Conservation (phyloP, 345 rosid species). For the Angophora floribunda region DNA sequence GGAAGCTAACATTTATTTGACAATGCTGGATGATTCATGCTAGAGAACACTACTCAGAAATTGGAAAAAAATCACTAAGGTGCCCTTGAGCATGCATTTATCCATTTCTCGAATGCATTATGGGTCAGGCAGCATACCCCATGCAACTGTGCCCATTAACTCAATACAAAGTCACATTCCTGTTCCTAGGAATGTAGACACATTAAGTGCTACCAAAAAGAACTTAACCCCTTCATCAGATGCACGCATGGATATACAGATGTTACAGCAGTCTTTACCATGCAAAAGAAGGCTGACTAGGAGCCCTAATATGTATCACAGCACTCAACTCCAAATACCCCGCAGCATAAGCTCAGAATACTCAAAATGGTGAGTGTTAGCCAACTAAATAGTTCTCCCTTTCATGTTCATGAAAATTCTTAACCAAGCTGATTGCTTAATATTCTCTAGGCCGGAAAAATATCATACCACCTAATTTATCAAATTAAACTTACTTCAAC, state of each 20-base stretch:
- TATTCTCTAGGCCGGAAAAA: not conserved
- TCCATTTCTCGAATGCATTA: not conserved
- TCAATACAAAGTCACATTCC: not conserved
- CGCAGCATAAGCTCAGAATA: not conserved
- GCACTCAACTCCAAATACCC: not conserved
- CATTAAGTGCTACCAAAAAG: not conserved
- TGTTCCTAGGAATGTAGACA: not conserved
- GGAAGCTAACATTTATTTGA: not conserved
- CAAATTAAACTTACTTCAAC: not conserved
- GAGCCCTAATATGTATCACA: not conserved
- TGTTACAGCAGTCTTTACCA: not conserved
- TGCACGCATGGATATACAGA: not conserved
- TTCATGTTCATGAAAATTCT: not conserved
- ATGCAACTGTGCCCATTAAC: not conserved
- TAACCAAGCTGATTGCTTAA: not conserved
- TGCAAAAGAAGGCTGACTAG: not conserved
- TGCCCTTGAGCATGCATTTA: too few species aligned
- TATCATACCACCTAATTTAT: not conserved
- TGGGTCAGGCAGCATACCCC: not conserved
- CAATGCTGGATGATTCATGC: not conserved
- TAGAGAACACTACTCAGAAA: not conserved
- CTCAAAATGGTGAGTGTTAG: not conserved
- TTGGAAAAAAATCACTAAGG: not conserved
- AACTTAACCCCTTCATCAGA: not conserved
- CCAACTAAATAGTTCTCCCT: not conserved